These are phyloP conservation scores for Phaeophleospora eucalypticola DNA, from an alignment of 2,329 filamentous ascomycete species.

Conservation along the genomic window DNA sequence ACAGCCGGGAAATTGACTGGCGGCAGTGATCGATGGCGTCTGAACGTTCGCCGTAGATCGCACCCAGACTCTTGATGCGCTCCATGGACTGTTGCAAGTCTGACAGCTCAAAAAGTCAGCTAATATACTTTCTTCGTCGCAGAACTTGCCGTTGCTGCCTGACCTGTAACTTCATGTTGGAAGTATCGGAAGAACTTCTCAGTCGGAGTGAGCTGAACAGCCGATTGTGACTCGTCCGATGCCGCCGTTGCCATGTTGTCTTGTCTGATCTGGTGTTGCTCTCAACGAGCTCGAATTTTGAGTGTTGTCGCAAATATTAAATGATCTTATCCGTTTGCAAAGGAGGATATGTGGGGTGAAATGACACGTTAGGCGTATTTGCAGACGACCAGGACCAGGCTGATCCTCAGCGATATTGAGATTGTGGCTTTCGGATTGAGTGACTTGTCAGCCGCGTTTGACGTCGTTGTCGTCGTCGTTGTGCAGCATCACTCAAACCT, in stretches of 20 bases:
- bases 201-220: constrained; percentile 47
- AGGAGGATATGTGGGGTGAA: neutral
- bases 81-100: constrained; percentile 74
- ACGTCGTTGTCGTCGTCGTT: neutral
- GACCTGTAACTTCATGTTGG: constrained; percentile 68
- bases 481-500: too few relatives aligned
- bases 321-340: neutral
- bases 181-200: constrained; percentile 84
- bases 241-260: constrained; percentile 13
- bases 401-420: neutral
- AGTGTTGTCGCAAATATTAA: neutral
- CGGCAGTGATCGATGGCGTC: constrained; percentile 78
- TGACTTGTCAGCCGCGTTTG: neutral
- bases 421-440: neutral
- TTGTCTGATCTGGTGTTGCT: neutral
- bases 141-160: too few relatives aligned
- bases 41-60: constrained; percentile 68
- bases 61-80: constrained; percentile 58
- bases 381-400: neutral
- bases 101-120: constrained; percentile 36
- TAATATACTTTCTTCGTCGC: too few relatives aligned
- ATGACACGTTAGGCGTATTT: neutral
- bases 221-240: constrained; percentile 3
- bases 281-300: neutral
- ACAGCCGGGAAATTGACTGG: constrained; percentile 72